Base-by-base conservation (phyloP, 306 rosid species). In the Cicer chorassanicum region DNA sequence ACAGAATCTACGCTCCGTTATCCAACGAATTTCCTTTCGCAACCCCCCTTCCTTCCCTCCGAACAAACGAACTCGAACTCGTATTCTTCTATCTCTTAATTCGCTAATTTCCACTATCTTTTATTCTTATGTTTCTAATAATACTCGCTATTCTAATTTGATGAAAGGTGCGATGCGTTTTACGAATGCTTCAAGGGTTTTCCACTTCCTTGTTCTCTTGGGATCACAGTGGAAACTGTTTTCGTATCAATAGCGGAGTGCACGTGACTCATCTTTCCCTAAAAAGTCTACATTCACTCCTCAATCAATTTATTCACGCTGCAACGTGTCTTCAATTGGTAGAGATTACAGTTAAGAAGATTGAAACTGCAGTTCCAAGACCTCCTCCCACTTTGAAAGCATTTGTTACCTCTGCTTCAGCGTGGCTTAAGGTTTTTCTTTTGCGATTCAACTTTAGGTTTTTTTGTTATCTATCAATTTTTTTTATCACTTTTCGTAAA, bases 131-230 rank as follows among this genome's bases (percentile, higher is more conserved):
- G 16, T 73, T 71, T 63, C 74, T 56, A 1, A 56, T 50, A 29
- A 29, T 34, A 45, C 73, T 3, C 36, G 14, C 55, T 78, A 59
- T 29, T 29, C 76, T 14, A 36, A 74, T 56, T 78, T 73, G 8
- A 53, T 76, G 8, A 24, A 77, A 93, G 98, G 97, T 94, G n/a
- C 90, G 91, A 16, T 88, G 95, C 66, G 91, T 91, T 76, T 81
- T 94, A 11, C 91, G 91, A 84, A 94, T 90, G 86, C 74, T 94
- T 51, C 98, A 94, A 88, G 98, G 98, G 60, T 87, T 87, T 83
- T 85, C 93, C 4, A 77, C 96, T 68, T 80, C 92, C 43, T 51
- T 88, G 7, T 94, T 94, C 75, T 75, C 9, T 62, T 94, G 98
- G 98, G 93, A 91, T 53, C 70, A 65, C 1, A 67, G 7, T 39